phyloP scores from a whole-genome alignment of 2,329 filamentous ascomycete species.

The Hortaea werneckii region DNA sequence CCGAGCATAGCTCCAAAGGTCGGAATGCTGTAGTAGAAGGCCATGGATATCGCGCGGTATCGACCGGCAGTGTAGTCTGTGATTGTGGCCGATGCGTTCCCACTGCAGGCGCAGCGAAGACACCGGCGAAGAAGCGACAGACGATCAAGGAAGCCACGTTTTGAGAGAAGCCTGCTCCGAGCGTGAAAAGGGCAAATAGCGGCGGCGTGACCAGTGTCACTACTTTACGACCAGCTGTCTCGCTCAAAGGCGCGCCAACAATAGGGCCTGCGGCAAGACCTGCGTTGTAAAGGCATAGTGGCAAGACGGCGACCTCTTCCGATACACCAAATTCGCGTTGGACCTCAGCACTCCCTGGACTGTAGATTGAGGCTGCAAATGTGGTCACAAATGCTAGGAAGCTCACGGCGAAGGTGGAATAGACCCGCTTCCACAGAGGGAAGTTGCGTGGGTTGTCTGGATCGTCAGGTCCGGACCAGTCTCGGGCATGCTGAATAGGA shows the following conservation, averaged over 20 bases:
- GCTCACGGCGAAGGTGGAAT: constrained; percentile 18
- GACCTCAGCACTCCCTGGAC: constrained; percentile 16
- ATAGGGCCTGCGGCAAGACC: constrained; percentile 30
- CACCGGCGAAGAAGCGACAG: constrained; percentile 37
- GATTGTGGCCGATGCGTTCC: constrained; percentile 21
- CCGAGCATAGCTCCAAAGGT: constrained; percentile 19
- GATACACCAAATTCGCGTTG: constrained; percentile 16
- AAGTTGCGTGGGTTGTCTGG: constrained; percentile 24
- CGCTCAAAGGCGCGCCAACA: constrained; percentile 27
- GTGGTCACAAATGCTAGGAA: constrained; percentile 23
- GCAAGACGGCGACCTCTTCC: constrained; percentile 24
- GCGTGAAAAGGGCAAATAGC: constrained; percentile 26
- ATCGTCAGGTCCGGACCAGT: constrained; percentile 20
- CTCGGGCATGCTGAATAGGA: constrained; percentile 3
- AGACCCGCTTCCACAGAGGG: constrained; percentile 12
- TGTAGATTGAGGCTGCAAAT: constrained; percentile 23
- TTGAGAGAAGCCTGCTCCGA: constrained; percentile 22
- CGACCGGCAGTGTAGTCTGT: constrained; percentile 22
- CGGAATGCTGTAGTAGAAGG: constrained; percentile 20
- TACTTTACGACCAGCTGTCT: constrained; percentile 26
- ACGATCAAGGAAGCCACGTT: constrained; percentile 14
- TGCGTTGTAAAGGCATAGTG: constrained; percentile 27
- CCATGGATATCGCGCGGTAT: constrained; percentile 18
- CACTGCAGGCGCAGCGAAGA: constrained; percentile 30
- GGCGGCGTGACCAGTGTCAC: constrained; percentile 28